Evolutionary conservation across 441 rosid genomes (phyloP).

Genomic region (Biscutella laevigata): DNA sequence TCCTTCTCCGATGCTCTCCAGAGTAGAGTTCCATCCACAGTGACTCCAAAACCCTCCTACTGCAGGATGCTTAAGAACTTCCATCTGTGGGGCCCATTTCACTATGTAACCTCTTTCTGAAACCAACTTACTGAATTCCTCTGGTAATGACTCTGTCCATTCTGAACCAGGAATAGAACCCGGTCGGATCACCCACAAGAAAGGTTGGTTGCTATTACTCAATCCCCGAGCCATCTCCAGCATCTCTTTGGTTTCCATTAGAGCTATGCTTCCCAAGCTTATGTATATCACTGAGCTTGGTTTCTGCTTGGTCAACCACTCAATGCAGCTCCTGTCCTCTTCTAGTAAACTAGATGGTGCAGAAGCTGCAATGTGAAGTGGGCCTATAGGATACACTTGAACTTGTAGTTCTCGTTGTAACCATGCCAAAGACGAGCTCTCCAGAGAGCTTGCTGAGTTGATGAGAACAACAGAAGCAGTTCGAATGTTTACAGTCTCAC

Average conservation of each 20-base stretch:
- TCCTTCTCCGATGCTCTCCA: conserved; percentile 36
- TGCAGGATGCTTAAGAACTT: conserved; percentile 32
- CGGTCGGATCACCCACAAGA: conserved; percentile 36
- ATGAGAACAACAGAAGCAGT: conserved; percentile 28
- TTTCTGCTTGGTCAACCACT: conserved; percentile 39
- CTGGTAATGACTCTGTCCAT: conserved; percentile 22
- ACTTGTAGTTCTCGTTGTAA: conserved; percentile 12
- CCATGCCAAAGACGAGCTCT: conserved; percentile 16
- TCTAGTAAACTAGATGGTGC: conserved; percentile 22
- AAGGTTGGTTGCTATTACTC: conserved; percentile 20
- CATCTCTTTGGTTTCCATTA: conserved; percentile 10
- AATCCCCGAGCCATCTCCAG: conserved; percentile 28
- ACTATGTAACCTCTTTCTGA: conserved; percentile 22
- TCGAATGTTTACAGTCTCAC: not conserved
- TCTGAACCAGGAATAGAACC: conserved; percentile 21
- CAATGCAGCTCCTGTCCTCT: conserved; percentile 31
- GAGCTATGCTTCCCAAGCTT: conserved; percentile 34
- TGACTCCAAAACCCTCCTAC: conserved; percentile 43
- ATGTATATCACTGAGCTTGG: conserved; percentile 26
- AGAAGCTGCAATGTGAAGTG: conserved; percentile 28
- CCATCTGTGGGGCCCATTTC: conserved; percentile 40
- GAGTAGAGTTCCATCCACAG: conserved; percentile 42
- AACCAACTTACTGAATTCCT: conserved; percentile 15
- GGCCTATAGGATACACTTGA: conserved; percentile 30
- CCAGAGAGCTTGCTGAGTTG: conserved; percentile 34